Percentiles rank a stretch among this genome's conserved stretches.
These are phyloP conservation scores for Luffa acutangula DNA, from an alignment of 306 rosid species.

Conservation along the genomic window DNA sequence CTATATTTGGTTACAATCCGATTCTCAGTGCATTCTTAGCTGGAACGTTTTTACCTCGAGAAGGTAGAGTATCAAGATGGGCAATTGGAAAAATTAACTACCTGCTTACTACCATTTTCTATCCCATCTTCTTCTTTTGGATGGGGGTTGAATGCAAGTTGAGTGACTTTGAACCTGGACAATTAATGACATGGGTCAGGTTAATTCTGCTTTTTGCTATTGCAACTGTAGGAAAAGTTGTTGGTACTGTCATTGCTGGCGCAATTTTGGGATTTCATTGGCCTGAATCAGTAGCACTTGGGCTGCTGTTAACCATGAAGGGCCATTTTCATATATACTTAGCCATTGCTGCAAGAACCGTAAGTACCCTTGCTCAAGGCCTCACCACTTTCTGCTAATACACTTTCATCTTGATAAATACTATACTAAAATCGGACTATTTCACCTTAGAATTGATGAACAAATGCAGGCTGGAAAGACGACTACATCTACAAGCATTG, in stretches of 20 bases:
- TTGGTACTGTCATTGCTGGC: slow-evolving; percentile 58
- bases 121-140: slow-evolving; percentile 88
- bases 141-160: slow-evolving; percentile 67
- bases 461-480: slow-evolving; percentile 31
- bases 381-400: slow-evolving; percentile 6
- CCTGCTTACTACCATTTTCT: slow-evolving; percentile 44
- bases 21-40: slow-evolving; percentile 75
- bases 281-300: slow-evolving; percentile 84
- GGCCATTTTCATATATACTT: slow-evolving; percentile 88
- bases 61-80: slow-evolving; percentile 87
- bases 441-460: slow-evolving; percentile 2
- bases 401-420: not conserved
- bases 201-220: slow-evolving; percentile 28
- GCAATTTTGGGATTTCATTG: slow-evolving; percentile 59
- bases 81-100: slow-evolving; percentile 60
- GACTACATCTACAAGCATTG: slow-evolving; percentile 30
- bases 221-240: slow-evolving; percentile 43
- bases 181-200: slow-evolving; percentile 39
- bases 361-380: slow-evolving; percentile 26
- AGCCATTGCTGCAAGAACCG: slow-evolving; percentile 59
- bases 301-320: slow-evolving; percentile 69
- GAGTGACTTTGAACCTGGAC: slow-evolving; percentile 18
- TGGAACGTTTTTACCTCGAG: slow-evolving; percentile 67
- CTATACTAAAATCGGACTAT: not conserved
- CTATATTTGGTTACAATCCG: slow-evolving; percentile 47